Percentiles rank a stretch among this genome's conserved stretches.
Evolutionary conservation across 225 moss, liverwort and hornwort species (phyloP).

Genomic region (Bryum argenteum): DNA sequence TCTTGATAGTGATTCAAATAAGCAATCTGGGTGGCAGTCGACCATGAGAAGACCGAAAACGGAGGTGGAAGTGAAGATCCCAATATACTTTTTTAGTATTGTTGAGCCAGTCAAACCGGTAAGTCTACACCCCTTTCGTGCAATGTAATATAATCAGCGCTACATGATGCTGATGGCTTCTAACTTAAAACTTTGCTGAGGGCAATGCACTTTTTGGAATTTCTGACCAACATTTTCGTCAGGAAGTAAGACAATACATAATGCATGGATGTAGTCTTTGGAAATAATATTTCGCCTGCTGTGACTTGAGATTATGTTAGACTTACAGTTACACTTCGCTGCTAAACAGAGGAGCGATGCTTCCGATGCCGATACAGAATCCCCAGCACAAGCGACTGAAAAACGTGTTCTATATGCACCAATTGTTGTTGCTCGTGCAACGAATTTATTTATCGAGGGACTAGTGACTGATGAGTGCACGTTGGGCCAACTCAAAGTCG

Average conservation of each 20-base stretch:
- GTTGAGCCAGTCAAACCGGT: conserved; percentile 88
- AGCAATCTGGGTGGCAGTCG: conserved; percentile 78
- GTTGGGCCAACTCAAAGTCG: conserved; percentile 78
- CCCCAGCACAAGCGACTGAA: conserved; percentile 39
- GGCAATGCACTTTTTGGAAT: neutral
- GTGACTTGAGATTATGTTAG: conserved; percentile 17
- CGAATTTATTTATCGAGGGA: conserved; percentile 70
- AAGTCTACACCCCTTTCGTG: neutral
- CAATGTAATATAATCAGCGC: neutral
- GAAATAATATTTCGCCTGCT: conserved; percentile 15
- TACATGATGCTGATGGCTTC: neutral
- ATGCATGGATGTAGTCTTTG: neutral
- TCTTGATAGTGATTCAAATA: conserved; percentile 71
- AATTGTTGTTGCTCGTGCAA: conserved; percentile 69
- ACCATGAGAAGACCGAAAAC: conserved; percentile 73
- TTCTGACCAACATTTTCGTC: neutral
- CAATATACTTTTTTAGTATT: conserved; percentile 71
- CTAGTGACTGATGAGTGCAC: conserved; percentile 69
- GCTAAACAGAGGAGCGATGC: conserved; percentile 51
- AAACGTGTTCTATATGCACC: conserved; percentile 62
- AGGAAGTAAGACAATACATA: neutral
- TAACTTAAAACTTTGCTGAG: conserved; percentile 8
- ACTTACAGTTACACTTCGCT: neutral
- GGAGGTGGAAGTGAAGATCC: conserved; percentile 81
- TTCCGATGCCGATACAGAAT: conserved; percentile 45